Evolutionary conservation across 768 basidiomycete genomes (phyloP), one percentile per base, ranked within the genome.

Genomic region (Calocybe gangraenosa): DNA sequence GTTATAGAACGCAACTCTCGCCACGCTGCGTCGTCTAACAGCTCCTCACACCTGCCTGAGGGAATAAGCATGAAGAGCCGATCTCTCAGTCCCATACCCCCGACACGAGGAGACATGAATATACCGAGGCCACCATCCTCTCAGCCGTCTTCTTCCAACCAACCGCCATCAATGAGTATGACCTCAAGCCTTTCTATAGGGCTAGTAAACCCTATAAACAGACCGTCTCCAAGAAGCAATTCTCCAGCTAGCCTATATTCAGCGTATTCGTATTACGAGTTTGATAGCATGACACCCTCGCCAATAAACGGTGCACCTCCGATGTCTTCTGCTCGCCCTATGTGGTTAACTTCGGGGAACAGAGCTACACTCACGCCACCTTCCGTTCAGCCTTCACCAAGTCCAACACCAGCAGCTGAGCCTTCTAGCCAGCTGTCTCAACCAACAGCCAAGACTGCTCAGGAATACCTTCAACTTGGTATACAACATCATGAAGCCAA

Each of bases 401-500:
- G 52, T 18, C 38, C 53, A 30, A 40, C 52, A 18, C 48, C 58
- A 7, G 17, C 30, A 5, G 7, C 34, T 32, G 19, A 39, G 11
- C 1, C 37, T 40, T 49, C 38, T 47, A 35, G 42, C 25, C 37
- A 14, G 7, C 14, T 18, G 17, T 4, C 34, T n/a, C 17, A 42
- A 20, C 25, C 20, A 32, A 44, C 39, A 37, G 21, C 42, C 22
- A 37, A 49, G 34, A 79, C 77, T 11, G 72, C 89, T 2, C 76
- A 85, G 47, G 81, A 87, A 28, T 87, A 73, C 51, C 73, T 92
- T 33, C 82, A 84, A 50, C 69, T 87, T 8, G 89, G 89, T 4
- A 92, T 92, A 51, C 73, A 75, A 52, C 79, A 81, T 58, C 89
- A 92, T 55, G 84, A 90, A 62, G 78, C 81, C 22, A 83, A 89